Base-by-base conservation (phyloP, 176 grass and related monocot species). In the Raddia guianensis region DNA sequence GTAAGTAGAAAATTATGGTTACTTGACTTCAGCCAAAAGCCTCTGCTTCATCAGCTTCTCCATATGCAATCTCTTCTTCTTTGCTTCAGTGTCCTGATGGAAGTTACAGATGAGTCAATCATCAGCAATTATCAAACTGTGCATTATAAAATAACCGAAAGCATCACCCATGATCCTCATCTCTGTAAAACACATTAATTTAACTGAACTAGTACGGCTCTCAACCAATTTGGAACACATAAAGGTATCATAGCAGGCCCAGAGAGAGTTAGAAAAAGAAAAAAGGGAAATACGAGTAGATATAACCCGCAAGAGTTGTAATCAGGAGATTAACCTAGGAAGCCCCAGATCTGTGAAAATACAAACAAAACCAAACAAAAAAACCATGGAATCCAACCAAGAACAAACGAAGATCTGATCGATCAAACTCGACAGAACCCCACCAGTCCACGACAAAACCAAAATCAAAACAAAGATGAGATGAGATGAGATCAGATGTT, bases 1-100 rank as follows among this genome's bases (percentile, higher is more conserved):
- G 14, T 14, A 21, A 14, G 8, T 47, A 15, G 18, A 68, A 49
- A 50, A 20, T 32, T 55, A 42, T 35, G 12, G 66, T 83, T 72
- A 94, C 92, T 87, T 94, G 80, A 94, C 80, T 94, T 94, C 89
- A 51, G 80, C 86, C 73, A 82, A 77, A 79, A 89, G 84, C 69
- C 35, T 89, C 60, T 82, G 73, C 66, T 87, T 89, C 68, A 49
- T 82, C 35, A 84, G 72, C 55, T 81, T 87, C 64, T 57, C 64
- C 84, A 62, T 56, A 20, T 86, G 80, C 64, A 91, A 20, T 81
- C 55, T 76, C 50, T 74, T 72, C 49, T 72, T 89, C 86, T 87
- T 94, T 67, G 86, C 86, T 68, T 86, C 73, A 16, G 86, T 87
- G 89, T 91, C 89, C 92, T 94, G 92, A 14, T 27, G 13, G 7